These are phyloP conservation scores for Clitopilus passeckerianus DNA, from an alignment of 768 basidiomycete genomes.

Conservation along the genomic window DNA sequence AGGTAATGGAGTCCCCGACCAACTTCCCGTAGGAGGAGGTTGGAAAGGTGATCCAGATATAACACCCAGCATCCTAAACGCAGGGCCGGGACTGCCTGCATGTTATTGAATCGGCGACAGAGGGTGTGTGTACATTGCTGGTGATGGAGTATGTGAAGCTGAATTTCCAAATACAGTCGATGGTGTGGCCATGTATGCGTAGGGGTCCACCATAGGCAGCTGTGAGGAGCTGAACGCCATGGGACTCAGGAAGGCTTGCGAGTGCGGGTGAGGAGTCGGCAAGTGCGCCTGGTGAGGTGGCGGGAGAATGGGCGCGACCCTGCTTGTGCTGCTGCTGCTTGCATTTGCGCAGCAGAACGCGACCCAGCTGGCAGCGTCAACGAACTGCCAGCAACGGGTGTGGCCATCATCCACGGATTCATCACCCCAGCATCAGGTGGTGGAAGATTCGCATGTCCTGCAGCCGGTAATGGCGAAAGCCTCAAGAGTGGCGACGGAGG, in stretches of 20 bases:
- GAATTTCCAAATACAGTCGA: neutral
- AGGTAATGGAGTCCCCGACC: neutral
- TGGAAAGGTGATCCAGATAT: neutral
- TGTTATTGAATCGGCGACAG: neutral
- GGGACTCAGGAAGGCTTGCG: neutral
- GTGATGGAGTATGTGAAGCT: neutral
- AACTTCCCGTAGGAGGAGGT: neutral
- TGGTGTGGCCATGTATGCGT: neutral
- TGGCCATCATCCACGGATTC: neutral
- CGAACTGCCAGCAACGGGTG: neutral
- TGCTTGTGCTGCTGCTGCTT: neutral
- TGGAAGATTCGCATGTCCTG: neutral
- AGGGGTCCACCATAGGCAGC: neutral
- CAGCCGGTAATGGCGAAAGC: neutral
- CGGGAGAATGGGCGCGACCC: neutral
- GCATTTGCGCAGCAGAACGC: neutral
- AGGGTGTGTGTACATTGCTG: neutral
- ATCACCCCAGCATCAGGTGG: neutral
- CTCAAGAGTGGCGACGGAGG: neutral
- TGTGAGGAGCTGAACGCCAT: neutral
- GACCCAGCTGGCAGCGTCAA: neutral
- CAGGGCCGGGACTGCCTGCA: neutral
- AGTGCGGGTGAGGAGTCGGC: neutral
- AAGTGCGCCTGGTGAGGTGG: neutral
- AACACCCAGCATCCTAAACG: neutral